Conservation (phyloP, 2,329 filamentous ascomycete genomes). For the Teratosphaeria epicoccoides region DNA sequence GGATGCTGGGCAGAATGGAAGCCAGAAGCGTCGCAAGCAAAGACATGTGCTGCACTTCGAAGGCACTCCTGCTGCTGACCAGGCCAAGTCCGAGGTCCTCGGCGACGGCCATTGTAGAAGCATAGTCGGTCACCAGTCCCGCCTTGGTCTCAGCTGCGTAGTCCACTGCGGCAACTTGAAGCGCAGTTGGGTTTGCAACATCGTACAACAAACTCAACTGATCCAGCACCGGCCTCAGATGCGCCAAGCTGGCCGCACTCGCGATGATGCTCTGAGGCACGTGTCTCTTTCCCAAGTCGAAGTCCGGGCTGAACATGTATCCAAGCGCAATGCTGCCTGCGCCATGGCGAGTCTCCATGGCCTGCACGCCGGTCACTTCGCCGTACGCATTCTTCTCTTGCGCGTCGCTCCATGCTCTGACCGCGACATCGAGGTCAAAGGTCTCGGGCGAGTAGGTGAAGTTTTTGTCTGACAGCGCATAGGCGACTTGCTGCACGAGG, state of each 20-base stretch:
- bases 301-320: constrained; percentile 96
- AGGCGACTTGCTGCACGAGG: constrained; percentile 91
- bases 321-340: constrained; percentile 86
- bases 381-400: constrained; percentile 72
- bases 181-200: constrained; percentile 84
- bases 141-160: constrained; percentile 54
- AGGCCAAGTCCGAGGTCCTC: constrained; percentile 86
- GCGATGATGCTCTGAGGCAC: constrained; percentile 86
- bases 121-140: constrained; percentile 80
- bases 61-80: constrained; percentile 72
- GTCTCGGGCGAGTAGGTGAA: constrained; percentile 93
- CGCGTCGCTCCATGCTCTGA: constrained; percentile 62
- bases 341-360: constrained; percentile 77
- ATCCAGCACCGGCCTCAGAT: constrained; percentile 74
- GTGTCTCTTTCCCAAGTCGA: constrained; percentile 80
- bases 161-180: constrained; percentile 84
- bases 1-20: constrained; percentile 67
- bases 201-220: constrained; percentile 86
- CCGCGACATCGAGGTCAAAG: constrained; percentile 79
- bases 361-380: constrained; percentile 63
- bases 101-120: constrained; percentile 63
- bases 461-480: constrained; percentile 89
- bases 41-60: constrained; percentile 92
- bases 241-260: constrained; percentile 68
- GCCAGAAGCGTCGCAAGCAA: constrained; percentile 76